Evolutionary conservation across 2,329 filamentous ascomycete species (phyloP).

Genomic region (Fusarium nodosum): DNA sequence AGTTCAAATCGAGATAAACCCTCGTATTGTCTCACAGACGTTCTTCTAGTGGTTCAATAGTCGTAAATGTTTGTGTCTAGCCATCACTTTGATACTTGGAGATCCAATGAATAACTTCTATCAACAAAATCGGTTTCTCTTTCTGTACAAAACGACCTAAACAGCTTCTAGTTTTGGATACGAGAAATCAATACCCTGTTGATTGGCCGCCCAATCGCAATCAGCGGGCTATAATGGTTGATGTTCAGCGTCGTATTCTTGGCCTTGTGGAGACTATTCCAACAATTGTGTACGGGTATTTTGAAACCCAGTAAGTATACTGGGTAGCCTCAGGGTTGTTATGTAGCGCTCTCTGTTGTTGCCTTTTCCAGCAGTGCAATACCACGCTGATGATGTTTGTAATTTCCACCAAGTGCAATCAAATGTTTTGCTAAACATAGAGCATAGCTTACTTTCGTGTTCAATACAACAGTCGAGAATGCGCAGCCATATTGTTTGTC

Average conservation of each 20-base stretch:
- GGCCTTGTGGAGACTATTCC: not conserved
- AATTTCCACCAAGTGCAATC: not conserved
- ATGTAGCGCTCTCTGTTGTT: not conserved
- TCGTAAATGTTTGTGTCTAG: not conserved
- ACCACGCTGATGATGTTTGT: not conserved
- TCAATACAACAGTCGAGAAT: no score
- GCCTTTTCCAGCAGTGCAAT: not conserved
- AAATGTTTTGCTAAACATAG: no score
- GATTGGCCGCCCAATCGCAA: not conserved
- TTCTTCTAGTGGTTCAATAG: not conserved
- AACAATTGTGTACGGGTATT: not conserved
- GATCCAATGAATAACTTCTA: not conserved
- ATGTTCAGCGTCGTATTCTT: not conserved
- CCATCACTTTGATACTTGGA: not conserved
- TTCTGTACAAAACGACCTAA: not conserved
- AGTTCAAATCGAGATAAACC: not conserved
- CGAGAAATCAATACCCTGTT: not conserved
- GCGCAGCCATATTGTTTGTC: not conserved
- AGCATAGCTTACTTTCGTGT: not conserved
- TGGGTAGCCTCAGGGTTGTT: not conserved
- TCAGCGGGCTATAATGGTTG: not conserved
- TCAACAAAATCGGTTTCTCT: not conserved
- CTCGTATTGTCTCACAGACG: not conserved
- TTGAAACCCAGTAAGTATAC: no score
- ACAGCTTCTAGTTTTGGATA: not conserved